Conservation (phyloP, 2,329 filamentous ascomycete genomes). For the Exophiala mesophila region DNA sequence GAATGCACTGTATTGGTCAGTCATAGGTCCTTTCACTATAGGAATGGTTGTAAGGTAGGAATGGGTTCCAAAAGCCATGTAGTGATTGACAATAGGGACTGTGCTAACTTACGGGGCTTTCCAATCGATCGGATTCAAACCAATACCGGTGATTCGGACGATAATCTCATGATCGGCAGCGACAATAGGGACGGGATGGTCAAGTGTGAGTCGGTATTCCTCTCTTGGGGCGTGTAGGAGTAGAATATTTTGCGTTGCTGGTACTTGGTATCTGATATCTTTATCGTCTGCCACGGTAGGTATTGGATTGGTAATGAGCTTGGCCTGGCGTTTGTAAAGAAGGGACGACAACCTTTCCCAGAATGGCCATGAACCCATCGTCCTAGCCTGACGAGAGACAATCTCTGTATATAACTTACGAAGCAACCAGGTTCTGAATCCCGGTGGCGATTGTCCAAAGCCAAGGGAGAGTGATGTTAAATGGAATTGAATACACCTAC, state of each 20-base stretch:
- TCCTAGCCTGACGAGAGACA: background rate
- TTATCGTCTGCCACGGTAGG: background rate
- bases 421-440: too few relatives aligned
- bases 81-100: too few relatives aligned
- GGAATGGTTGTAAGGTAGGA: too few relatives aligned
- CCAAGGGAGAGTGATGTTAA: too few relatives aligned
- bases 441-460: too few relatives aligned
- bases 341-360: slow-evolving; percentile 1
- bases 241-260: background rate
- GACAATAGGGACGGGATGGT: background rate
- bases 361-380: background rate
- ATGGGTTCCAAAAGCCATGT: too few relatives aligned
- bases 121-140: slow-evolving; percentile 73
- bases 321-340: background rate
- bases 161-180: slow-evolving; percentile 13
- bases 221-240: background rate
- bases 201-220: background rate
- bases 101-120: slow-evolving; percentile 43
- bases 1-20: slow-evolving; percentile 52
- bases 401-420: too few relatives aligned
- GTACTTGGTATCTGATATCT: background rate
- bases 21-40: too few relatives aligned
- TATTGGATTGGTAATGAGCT: background rate
- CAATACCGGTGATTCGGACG: slow-evolving; percentile 42
- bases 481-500: too few relatives aligned